Evolutionary conservation across 768 basidiomycete species (phyloP), one percentile per base, ranked within the genome.

Genomic region (Mycena haematopus): DNA sequence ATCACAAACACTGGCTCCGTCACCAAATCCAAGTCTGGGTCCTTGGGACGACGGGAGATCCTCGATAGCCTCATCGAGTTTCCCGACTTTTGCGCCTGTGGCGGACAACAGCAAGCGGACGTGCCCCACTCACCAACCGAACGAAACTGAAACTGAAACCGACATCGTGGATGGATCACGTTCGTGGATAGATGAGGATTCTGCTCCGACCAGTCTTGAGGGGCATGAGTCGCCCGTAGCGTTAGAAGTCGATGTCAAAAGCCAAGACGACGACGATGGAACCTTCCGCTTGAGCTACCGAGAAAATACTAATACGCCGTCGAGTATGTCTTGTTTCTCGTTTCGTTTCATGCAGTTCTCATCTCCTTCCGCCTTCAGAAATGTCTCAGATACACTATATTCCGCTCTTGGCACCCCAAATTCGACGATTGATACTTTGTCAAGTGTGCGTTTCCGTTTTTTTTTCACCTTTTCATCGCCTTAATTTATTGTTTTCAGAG

Each of bases 61-160:
- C 8, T 60, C 59, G 2, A 31, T 46, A 1, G 64, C 54, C 35
- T 60, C 64, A 31, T 56, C 56, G 17, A 65, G 44, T 14, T 65
- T 65, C 51, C 64, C 64, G 10, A 65, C 64, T 7, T 65, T 65
- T 36, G 59, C 64, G 21, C 51, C 64, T 29, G 19, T 60, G 6
- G 31, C 22, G 17, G 38, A 44, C 45, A 47, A 58, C 24, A 51
- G 45, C 7, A 31, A 31, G 9, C 29, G 29, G 9, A n/a, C 8
- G 10, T 33, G 24, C 14, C 21, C 54, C 3, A 25, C 35, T 44
- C 19, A 31, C 47, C 6, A 19, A 40, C 36, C 55, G 11, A 38
- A 40, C 24, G 61, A 52, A 15, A n/a, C 10, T 8, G 52, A 58
- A 8, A 19, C 5, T 22, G 24, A 24, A 22, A 24, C 22, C 7